Conservation (phyloP, 2,329 filamentous ascomycete genomes). For the Arthrobotrys sphaeroides region DNA sequence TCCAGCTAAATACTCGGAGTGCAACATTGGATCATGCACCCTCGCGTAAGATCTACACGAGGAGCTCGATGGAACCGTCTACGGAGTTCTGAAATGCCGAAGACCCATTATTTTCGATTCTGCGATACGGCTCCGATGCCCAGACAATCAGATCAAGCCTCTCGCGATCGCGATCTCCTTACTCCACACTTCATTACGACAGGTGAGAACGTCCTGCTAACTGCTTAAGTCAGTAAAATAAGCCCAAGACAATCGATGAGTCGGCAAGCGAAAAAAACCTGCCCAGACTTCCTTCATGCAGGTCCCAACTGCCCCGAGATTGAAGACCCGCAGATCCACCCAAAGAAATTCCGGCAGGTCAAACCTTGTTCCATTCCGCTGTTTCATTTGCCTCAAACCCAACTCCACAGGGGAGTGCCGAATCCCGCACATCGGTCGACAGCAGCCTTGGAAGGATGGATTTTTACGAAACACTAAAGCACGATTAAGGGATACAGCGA, state of each 20-base stretch:
- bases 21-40: constrained; percentile 11
- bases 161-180: background rate
- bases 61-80: too few species aligned
- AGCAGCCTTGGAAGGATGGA: background rate
- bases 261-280: constrained; percentile 15
- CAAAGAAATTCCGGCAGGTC: background rate
- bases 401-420: constrained; percentile 15
- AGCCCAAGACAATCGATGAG: background rate
- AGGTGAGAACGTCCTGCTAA: too few species aligned
- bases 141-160: background rate
- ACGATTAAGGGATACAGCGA: constrained; percentile 36
- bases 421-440: constrained; percentile 1
- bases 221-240: background rate
- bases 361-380: constrained; percentile 37
- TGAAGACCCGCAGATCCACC: constrained; percentile 37
- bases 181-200: background rate
- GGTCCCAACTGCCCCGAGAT: constrained; percentile 21
- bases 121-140: background rate
- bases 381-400: constrained; percentile 50
- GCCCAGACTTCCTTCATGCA: constrained; percentile 14
- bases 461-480: constrained; percentile 6
- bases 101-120: background rate
- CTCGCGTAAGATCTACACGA: background rate
- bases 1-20: constrained; percentile 1
- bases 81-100: background rate